Conservation (phyloP, 2,329 filamentous ascomycete species). For the Alternaria hordeiaustralica region DNA sequence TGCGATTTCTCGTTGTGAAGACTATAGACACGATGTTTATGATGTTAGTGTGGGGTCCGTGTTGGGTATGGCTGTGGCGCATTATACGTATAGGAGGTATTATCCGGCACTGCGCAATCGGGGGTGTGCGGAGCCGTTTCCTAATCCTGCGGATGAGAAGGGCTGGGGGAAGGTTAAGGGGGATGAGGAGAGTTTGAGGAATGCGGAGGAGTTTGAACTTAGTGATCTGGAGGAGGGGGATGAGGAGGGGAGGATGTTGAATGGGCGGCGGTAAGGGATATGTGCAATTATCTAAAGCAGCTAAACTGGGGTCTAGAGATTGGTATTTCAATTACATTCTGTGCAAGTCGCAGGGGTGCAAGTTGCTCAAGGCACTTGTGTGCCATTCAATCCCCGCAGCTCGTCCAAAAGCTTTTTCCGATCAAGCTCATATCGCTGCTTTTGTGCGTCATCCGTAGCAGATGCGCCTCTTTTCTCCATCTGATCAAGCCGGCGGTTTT, state of each 20-base stretch:
- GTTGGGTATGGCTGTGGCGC: constrained; percentile 62
- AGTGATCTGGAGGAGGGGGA: constrained; percentile 43
- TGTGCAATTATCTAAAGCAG: too few species aligned
- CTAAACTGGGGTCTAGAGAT: too few species aligned
- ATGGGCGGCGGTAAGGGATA: constrained; percentile 25
- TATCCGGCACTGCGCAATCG: constrained; percentile 61
- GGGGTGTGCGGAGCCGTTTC: constrained; percentile 61
- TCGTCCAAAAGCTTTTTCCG: background rate
- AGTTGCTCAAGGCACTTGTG: background rate
- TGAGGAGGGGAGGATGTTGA: constrained; percentile 31
- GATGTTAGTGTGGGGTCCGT: constrained; percentile 65
- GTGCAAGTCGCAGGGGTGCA: too few species aligned
- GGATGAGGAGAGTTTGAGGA: constrained; percentile 52
- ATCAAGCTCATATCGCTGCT: background rate
- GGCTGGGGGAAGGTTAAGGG: constrained; percentile 51
- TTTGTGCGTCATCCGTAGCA: background rate
- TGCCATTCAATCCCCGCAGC: rapidly evolving
- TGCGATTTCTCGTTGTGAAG: constrained; percentile 66
- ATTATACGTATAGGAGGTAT: constrained; percentile 66
- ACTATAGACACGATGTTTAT: constrained; percentile 69
- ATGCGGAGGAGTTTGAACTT: constrained; percentile 44
- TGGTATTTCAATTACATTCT: too few species aligned
- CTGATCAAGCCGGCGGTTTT: background rate
- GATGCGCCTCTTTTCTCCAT: background rate
- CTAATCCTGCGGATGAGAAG: constrained; percentile 45